Evolutionary conservation across 768 basidiomycete species (phyloP), one percentile per base, ranked within the genome.

Genomic region (Boletus subcaerulescens): DNA sequence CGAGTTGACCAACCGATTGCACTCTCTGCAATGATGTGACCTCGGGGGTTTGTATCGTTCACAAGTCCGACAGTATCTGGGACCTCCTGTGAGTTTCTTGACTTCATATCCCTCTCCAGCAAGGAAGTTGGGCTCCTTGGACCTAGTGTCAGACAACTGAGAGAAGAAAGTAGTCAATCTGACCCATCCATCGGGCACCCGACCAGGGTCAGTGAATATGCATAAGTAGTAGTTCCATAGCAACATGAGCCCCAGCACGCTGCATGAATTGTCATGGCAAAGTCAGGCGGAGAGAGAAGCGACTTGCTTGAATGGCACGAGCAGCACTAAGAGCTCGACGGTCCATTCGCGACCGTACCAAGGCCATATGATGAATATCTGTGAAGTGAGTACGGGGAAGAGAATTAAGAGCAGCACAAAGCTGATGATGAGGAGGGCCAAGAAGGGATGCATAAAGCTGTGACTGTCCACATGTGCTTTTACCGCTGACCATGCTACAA

Each of bases 11-110:
- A 68, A 93, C 84, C 82, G 81, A 67, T 86, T 85, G 69, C 97
- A 99, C 57, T 86, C 80, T 54, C 86, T 81, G 71, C 97, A 99
- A 62, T 99, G 97, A 72, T 99, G 97, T 0, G 95, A 82, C 54
- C 93, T 76, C 20, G 91, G 90, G 32, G 92, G 91, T 65, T 95
- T 98, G 70, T 86, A 92, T 55, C 77, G 79, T 57, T 86, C 77
- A 71, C 97, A 99, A 56, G 83, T 86, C 52, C 92, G 81, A 71
- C 97, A 99, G 66, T 83, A 92, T 22, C 97, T 77, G 17, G 93
- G 93, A 0, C 76, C 74, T 3, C 92, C 89, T 0, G 90, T 94
- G 29, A 89, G 73, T 62, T 85, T 90, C 78, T 97, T 98, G 39
- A 97, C 91, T 74, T 98, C 95, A 50, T 87, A 87, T 17, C 86